These are phyloP conservation scores for Infundibulicybe gibba DNA, from an alignment of 768 basidiomycete species.

Conservation along the genomic window DNA sequence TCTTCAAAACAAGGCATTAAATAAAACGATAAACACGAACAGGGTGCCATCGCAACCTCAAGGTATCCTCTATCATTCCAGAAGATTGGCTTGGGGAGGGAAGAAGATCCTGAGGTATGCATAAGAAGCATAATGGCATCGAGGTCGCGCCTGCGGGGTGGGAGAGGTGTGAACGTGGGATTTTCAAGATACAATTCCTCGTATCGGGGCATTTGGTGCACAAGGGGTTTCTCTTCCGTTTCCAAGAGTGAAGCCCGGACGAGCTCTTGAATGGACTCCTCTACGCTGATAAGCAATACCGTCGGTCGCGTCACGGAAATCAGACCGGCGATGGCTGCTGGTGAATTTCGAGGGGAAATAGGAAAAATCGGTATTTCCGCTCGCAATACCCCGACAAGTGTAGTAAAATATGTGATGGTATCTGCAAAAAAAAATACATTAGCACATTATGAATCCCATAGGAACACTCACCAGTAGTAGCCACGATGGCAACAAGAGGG, in stretches of 20 bases:
- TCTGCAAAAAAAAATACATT: constrained; percentile 13
- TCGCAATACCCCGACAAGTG: constrained; percentile 24
- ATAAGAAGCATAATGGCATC: background rate
- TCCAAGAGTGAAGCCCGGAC: constrained; percentile 10
- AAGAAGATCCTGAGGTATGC: constrained; percentile 12
- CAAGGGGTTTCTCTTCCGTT: constrained; percentile 5
- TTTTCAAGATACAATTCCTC: constrained; percentile 8
- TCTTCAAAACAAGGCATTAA: constrained; percentile 6
- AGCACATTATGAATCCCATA: too few relatives aligned
- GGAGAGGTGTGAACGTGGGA: background rate
- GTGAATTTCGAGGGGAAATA: constrained; percentile 37
- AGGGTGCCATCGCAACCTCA: too few relatives aligned
- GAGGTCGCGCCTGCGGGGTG: background rate
- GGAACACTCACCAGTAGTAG: too few relatives aligned
- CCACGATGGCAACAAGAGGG: too few relatives aligned
- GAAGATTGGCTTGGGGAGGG: constrained; percentile 17
- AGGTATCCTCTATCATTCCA: constrained; percentile 6
- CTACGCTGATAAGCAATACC: constrained; percentile 21
- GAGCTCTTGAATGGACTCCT: constrained; percentile 16
- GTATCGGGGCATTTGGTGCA: constrained; percentile 4
- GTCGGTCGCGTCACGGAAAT: constrained; percentile 11
- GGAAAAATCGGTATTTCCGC: constrained; percentile 31
- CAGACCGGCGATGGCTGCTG: constrained; percentile 40
- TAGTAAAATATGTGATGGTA: constrained; percentile 26
- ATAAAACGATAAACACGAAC: too few relatives aligned